phyloP scores from a whole-genome alignment of 2,329 filamentous ascomycete species.

The Alternaria rosae region DNA sequence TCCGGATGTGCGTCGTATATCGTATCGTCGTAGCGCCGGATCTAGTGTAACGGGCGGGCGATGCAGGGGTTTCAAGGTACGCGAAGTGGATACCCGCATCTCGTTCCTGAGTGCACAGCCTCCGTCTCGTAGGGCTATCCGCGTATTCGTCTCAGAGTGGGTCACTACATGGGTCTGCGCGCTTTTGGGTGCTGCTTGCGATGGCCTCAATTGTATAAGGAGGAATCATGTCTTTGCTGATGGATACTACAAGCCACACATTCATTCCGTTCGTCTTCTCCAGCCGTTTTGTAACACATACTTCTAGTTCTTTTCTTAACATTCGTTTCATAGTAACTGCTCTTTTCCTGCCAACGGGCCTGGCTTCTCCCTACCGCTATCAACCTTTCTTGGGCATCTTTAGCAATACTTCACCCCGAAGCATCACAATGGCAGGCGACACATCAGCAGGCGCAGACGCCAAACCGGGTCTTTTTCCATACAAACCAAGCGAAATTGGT shows the following conservation, averaged over 20 bases:
- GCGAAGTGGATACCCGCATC: neutral
- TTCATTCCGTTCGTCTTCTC: neutral
- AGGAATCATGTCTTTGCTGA: neutral
- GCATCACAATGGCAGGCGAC: slow-evolving; percentile 16
- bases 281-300: neutral
- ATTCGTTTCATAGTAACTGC: neutral
- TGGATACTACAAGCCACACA: neutral
- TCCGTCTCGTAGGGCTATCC: neutral
- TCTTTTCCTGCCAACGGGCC: neutral
- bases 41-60: neutral
- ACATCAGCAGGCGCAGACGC: slow-evolving; percentile 4
- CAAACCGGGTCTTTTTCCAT: slow-evolving; percentile 28
- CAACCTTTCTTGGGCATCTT: neutral
- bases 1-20: neutral
- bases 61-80: slow-evolving; percentile 1
- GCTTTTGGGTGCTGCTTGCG: neutral
- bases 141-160: neutral
- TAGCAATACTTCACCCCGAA: neutral
- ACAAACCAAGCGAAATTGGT: slow-evolving; percentile 20
- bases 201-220: neutral
- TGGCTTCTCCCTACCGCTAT: neutral
- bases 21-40: neutral
- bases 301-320: neutral
- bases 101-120: neutral
- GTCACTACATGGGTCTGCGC: neutral